Base-by-base conservation (phyloP, 306 rosid species). In the Dryas octopetala region DNA sequence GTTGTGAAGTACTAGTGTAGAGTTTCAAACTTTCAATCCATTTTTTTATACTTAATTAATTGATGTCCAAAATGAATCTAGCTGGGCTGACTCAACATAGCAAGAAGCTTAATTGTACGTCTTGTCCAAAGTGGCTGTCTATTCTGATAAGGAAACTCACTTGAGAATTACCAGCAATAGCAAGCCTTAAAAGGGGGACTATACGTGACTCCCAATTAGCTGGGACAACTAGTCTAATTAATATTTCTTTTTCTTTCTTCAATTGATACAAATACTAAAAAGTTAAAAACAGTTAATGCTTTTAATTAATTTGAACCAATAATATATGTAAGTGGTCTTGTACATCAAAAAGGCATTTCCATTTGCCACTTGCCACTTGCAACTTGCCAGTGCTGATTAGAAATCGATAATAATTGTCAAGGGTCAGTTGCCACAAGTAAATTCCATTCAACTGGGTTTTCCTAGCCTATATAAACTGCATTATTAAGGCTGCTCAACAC, bases 61-160 rank as follows among this genome's bases (percentile, higher is more conserved):
- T 8, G 2, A 9, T 7, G 50, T 52, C 43, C 66, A 40, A 58
- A 46, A 32, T 32, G 38, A 68, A 26, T 6, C n/a, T 6, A 32
- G 2, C 38, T 23, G 6, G 7, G 66, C 67, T 19, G 76, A 72
- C 67, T 72, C 67, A 59, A 68, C 50, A 72, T 54, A 19, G 64
- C 32, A 28, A 19, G 70, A 15, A 63, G 59, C 26, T 62, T 32
- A 32, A 1, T 32, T 1, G 3, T 32, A 23, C 3, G 38, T 32
- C 2, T 62, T 40, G 72, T 40, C 59, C 66, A 43, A 76, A 67
- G 75, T 77, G 85, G 52, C 77, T 72, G 51, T 57, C 76, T 64
- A 46, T 40, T 60, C 47, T 70, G 83, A 81, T 74, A 11, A 53
- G 74, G 80, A 66, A 68, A 68, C 16, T 53, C 83, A 80, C 83